A percentile compares a stretch with the other conserved stretches of the same genome.
Evolutionary conservation across 2,329 filamentous ascomycete species (phyloP).

Genomic region (Thyridium curvatum): DNA sequence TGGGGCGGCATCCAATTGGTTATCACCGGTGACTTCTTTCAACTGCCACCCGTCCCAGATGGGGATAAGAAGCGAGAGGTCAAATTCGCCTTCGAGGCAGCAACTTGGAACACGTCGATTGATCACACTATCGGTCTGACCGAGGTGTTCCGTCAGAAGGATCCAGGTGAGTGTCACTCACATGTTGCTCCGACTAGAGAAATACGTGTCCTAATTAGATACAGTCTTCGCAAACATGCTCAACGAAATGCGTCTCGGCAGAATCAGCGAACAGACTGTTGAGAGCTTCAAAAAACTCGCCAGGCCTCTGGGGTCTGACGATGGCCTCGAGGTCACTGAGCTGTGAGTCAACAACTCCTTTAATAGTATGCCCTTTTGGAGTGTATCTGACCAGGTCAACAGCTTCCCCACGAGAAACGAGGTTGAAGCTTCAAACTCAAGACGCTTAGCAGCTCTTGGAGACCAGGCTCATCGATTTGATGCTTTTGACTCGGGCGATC

Average conservation of each 20-base stretch:
- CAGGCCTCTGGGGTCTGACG: slow-evolving; percentile 64
- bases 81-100: slow-evolving; percentile 90
- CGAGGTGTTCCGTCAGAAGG: slow-evolving; percentile 93
- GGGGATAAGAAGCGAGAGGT: slow-evolving; percentile 54
- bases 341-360: slow-evolving; percentile 41
- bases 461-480: slow-evolving; percentile 64
- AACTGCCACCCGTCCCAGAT: slow-evolving; percentile 89
- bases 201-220: slow-evolving; percentile 15
- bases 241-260: slow-evolving; percentile 93
- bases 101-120: slow-evolving; percentile 86
- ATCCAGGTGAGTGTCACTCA: slow-evolving; percentile 48
- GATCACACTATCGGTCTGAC: slow-evolving; percentile 94
- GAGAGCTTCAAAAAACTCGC: slow-evolving; percentile 67
- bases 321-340: slow-evolving; percentile 78
- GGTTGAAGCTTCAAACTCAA: slow-evolving; percentile 79
- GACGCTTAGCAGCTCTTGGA: slow-evolving; percentile 64
- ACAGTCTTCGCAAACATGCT: slow-evolving; percentile 85
- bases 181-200: background rate
- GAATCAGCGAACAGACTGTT: slow-evolving; percentile 70
- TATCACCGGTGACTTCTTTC: slow-evolving; percentile 97
- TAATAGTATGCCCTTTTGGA: background rate
- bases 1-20: slow-evolving; percentile 96
- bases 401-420: slow-evolving; percentile 82
- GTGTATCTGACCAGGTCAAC: slow-evolving; percentile 19
- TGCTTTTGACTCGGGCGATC: slow-evolving; percentile 72